These are phyloP conservation scores for Pichia terricola DNA, from an alignment of 1,139 yeast species.

Conservation along the genomic window DNA sequence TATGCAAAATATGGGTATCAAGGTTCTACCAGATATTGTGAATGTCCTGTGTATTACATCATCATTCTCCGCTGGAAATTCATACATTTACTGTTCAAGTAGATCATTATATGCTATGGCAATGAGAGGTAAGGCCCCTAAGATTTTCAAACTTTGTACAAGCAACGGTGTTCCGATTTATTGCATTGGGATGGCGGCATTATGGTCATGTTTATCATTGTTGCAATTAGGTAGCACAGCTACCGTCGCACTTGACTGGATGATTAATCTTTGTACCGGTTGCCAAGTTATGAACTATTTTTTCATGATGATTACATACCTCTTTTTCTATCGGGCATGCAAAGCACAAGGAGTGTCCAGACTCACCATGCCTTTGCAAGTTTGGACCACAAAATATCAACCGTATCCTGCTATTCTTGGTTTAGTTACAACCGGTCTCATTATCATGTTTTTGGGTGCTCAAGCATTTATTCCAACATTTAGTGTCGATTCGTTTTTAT, in stretches of 20 bases:
- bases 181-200: constrained; percentile 24
- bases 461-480: constrained; percentile 36
- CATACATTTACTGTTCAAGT: constrained; percentile 31
- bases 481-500: constrained; percentile 33
- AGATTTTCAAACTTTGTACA: constrained; percentile 24
- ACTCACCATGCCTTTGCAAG: constrained; percentile 29
- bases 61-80: constrained; percentile 32
- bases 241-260: constrained; percentile 36
- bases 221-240: constrained; percentile 32
- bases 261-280: constrained; percentile 42
- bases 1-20: constrained; percentile 17
- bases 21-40: constrained; percentile 27
- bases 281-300: constrained; percentile 39
- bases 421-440: constrained; percentile 20
- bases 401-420: constrained; percentile 36
- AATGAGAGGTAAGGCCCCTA: constrained; percentile 29
- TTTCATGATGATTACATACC: constrained; percentile 38
- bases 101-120: constrained; percentile 31
- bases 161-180: constrained; percentile 28
- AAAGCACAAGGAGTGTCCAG: constrained; percentile 32
- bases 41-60: constrained; percentile 27
- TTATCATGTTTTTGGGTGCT: constrained; percentile 35
- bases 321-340: constrained; percentile 36
- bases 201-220: constrained; percentile 27
- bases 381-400: constrained; percentile 31